Conservation (phyloP, 192 early-diverging fungal genomes). For the Coemansia sp. region DNA sequence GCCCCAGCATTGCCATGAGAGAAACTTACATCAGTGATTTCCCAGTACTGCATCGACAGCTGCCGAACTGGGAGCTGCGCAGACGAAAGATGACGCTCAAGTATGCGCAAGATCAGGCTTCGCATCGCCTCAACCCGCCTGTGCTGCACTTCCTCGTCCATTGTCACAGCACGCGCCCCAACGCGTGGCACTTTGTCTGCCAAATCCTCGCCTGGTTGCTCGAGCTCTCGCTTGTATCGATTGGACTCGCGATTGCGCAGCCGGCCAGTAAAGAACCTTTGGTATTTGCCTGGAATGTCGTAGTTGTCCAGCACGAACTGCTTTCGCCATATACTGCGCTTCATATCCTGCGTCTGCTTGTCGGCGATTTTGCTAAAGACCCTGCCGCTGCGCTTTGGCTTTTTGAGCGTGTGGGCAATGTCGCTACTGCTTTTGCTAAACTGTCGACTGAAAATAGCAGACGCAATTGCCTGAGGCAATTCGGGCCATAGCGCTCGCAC, state of each 20-base stretch:
- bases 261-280: slow-evolving; percentile 46
- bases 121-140: slow-evolving; percentile 26
- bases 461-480: not conserved
- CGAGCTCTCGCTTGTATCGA: slow-evolving; percentile 26
- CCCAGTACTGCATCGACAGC: slow-evolving; percentile 50
- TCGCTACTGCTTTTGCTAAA: not conserved
- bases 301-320: slow-evolving; percentile 44
- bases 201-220: not conserved
- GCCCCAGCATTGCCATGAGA: not conserved
- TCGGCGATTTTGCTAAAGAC: not conserved
- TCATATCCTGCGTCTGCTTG: slow-evolving; percentile 7
- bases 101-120: slow-evolving; percentile 39
- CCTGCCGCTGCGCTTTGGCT: not conserved
- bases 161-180: slow-evolving; percentile 16
- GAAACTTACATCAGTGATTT: slow-evolving; percentile 40
- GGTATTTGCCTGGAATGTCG: slow-evolving; percentile 45
- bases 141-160: slow-evolving; percentile 27
- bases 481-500: not conserved
- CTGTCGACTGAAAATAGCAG: not conserved
- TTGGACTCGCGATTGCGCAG: slow-evolving; percentile 46
- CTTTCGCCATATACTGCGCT: slow-evolving; percentile 33
- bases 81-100: slow-evolving; percentile 34
- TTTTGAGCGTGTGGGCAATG: not conserved
- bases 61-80: slow-evolving; percentile 33
- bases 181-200: slow-evolving; percentile 20